A percentile compares a stretch with the other conserved stretches of the same genome.
Evolutionary conservation across 2,329 filamentous ascomycete genomes (phyloP).

Genomic region (Apiospora kogelbergensis): DNA sequence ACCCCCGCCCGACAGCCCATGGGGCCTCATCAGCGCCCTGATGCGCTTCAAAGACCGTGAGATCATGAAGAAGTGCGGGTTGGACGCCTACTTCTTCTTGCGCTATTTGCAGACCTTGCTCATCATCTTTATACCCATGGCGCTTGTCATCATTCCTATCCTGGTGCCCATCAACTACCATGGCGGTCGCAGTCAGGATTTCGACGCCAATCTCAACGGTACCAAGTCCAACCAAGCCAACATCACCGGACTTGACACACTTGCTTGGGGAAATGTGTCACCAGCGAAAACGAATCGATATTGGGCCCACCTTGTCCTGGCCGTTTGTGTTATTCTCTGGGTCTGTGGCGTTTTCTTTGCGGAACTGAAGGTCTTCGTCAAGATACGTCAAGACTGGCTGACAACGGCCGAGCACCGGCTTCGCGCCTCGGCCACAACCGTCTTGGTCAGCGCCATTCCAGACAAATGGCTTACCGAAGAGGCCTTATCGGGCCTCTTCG

Average conservation of each 20-base stretch:
- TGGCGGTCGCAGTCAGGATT: slow-evolving; percentile 64
- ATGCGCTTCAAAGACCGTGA: slow-evolving; percentile 72
- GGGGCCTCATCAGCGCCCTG: slow-evolving; percentile 57
- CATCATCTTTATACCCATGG: slow-evolving; percentile 87
- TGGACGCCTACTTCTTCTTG: slow-evolving; percentile 92
- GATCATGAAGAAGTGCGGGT: slow-evolving; percentile 90
- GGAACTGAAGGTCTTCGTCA: slow-evolving; percentile 85
- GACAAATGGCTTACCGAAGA: slow-evolving; percentile 86
- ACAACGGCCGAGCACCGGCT: slow-evolving; percentile 94
- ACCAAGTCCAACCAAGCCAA: slow-evolving; percentile 20
- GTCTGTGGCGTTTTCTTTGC: slow-evolving; percentile 85
- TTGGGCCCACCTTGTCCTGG: slow-evolving; percentile 82
- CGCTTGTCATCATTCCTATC: slow-evolving; percentile 76
- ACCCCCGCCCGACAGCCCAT: slow-evolving; percentile 61
- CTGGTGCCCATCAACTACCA: slow-evolving; percentile 82
- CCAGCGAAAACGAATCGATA: slow-evolving; percentile 66
- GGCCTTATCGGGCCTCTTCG: slow-evolving; percentile 80
- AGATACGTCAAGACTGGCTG: slow-evolving; percentile 89
- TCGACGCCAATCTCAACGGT: slow-evolving; percentile 34
- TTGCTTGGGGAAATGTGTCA: slow-evolving; percentile 86
- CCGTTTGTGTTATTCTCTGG: slow-evolving; percentile 75
- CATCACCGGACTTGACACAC: slow-evolving; percentile 70
- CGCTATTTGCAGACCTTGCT: slow-evolving; percentile 77
- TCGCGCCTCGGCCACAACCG: slow-evolving; percentile 90
- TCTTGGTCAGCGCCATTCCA: slow-evolving; percentile 88